Base-by-base conservation (phyloP, 306 rosid species). In the Vigna trinervia region DNA sequence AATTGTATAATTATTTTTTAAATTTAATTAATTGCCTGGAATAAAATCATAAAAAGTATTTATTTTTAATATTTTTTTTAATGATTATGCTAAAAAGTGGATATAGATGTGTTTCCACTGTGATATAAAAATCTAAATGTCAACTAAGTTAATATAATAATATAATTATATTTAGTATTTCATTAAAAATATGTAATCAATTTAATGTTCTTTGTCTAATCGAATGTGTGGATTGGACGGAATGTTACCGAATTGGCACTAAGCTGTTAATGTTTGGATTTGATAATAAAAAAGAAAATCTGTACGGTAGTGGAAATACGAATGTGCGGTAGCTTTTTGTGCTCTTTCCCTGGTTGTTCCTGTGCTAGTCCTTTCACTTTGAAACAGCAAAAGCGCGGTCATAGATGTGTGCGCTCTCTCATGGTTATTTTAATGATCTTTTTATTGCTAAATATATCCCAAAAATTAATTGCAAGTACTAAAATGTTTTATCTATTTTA, bases 301-400 rank as follows among this genome's bases (percentile, higher is more conserved):
- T 54, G 68, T 23, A 34, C 47, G 77, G 62, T 60, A 30, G 69
- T 59, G 74, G 85, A 76, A 43, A 58, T 72, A 15, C 61, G 11
- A 32, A 46, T 73, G 83, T 80, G 66, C 80, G 80, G 83, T 34
- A 38, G 32, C 60, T 50, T 73, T 72, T 77, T 73, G 70, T 66
- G 19, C 13, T 23, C 71, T 51, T 80, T 80, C 23, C 69, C 62
- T n/a, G 15, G 34, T 34, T 50, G 66, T 56, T 50, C 67, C 62
- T 12, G 60, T 78, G n/a, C 71, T 2, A 12, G 47, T 62, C 72
- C 64, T 66, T 76, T 51, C 50, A 22, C 50, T 32, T 28, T 71
- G n/a, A 76, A 71, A 64, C 73, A 67, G 23, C 70, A 65, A 39
- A 76, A 14, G 65, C 28, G 34, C 7, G 17, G 65, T 56, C 41